Percentiles rank a stretch among this genome's conserved stretches.
phyloP scores from a whole-genome alignment of 345 rosid genomes.

The Ricinus communis region DNA sequence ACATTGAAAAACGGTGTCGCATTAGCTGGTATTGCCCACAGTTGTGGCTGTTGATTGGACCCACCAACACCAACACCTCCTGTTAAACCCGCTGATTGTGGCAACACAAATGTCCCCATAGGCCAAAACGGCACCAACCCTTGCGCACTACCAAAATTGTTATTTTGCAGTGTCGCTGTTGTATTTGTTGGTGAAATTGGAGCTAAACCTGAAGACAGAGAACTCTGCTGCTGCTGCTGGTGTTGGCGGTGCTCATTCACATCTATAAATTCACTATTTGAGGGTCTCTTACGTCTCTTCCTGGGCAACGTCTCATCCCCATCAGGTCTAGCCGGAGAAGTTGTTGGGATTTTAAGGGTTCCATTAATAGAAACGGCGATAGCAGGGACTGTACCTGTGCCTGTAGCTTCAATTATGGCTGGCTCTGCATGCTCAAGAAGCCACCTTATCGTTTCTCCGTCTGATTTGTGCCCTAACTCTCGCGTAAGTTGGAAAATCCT shows the following conservation, averaged over 20 bases:
- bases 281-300: slow-evolving; percentile 50
- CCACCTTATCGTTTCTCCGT: slow-evolving; percentile 79
- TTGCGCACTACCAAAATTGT: slow-evolving; percentile 18
- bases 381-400: slow-evolving; percentile 73
- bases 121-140: slow-evolving; percentile 62
- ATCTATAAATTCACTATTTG: slow-evolving; percentile 48
- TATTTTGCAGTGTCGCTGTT: neutral
- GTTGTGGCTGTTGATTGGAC: slow-evolving; percentile 38
- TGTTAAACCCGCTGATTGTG: neutral
- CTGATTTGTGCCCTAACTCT: slow-evolving; percentile 74
- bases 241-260: slow-evolving; percentile 27
- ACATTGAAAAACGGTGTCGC: slow-evolving; percentile 44
- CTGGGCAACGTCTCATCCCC: slow-evolving; percentile 29
- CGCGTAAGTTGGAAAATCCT: slow-evolving; percentile 79
- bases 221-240: slow-evolving; percentile 15
- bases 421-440: slow-evolving; percentile 67
- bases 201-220: slow-evolving; percentile 59
- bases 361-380: slow-evolving; percentile 77
- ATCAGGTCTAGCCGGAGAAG: slow-evolving; percentile 31
- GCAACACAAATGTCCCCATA: slow-evolving; percentile 33
- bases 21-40: slow-evolving; percentile 56
- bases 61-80: slow-evolving; percentile 19
- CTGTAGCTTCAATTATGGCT: slow-evolving; percentile 73
- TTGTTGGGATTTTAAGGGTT: slow-evolving; percentile 61
- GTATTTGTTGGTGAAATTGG: slow-evolving; percentile 38